phyloP scores from a whole-genome alignment of 208 protist genomes.

The Trypanosoma platydactyli region DNA sequence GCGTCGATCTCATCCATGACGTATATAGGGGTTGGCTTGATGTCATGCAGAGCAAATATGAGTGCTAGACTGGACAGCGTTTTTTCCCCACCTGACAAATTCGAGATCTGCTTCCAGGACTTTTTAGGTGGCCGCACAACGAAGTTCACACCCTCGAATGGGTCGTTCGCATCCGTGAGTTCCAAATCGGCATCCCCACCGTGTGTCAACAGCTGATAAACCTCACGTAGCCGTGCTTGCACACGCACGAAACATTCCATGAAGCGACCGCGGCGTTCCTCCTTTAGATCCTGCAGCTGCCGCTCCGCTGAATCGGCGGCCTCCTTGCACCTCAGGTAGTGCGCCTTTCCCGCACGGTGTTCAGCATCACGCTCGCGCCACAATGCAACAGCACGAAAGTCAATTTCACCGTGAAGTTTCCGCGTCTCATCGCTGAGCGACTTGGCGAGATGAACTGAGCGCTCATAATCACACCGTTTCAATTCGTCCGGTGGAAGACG shows the following conservation, averaged over 20 bases:
- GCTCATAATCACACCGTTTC: conserved; percentile 73
- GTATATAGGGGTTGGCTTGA: conserved; percentile 99
- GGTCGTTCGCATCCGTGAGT: conserved; percentile 98
- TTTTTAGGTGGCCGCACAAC: conserved; percentile 99
- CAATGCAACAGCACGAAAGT: conserved; percentile 95
- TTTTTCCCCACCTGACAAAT: conserved; percentile 99
- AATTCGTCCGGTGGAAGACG: conserved; percentile 73
- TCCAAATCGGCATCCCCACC: conserved; percentile 99
- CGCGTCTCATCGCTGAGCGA: conserved; percentile 87
- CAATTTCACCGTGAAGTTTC: conserved; percentile 83
- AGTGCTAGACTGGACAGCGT: conserved; percentile 98
- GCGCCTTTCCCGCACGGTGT: conserved; percentile 55
- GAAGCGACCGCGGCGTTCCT: conserved; percentile 94
- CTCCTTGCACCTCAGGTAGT: conserved; percentile 59
- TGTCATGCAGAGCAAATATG: conserved; percentile 99
- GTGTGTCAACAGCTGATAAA: conserved; percentile 99
- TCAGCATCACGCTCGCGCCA: conserved; percentile 93
- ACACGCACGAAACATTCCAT: conserved; percentile 98
- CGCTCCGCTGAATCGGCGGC: conserved; percentile 77
- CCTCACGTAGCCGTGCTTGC: conserved; percentile 98
- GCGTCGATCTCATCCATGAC: conserved; percentile 99
- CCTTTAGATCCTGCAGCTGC: conserved; percentile 66
- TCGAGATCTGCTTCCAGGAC: conserved; percentile 99
- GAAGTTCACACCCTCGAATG: conserved; percentile 98
- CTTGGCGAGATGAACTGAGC: conserved; percentile 86